These are phyloP conservation scores for Pseudonitzschia multistriata DNA, from an alignment of 108 stramenopile genomes.

Conservation along the genomic window DNA sequence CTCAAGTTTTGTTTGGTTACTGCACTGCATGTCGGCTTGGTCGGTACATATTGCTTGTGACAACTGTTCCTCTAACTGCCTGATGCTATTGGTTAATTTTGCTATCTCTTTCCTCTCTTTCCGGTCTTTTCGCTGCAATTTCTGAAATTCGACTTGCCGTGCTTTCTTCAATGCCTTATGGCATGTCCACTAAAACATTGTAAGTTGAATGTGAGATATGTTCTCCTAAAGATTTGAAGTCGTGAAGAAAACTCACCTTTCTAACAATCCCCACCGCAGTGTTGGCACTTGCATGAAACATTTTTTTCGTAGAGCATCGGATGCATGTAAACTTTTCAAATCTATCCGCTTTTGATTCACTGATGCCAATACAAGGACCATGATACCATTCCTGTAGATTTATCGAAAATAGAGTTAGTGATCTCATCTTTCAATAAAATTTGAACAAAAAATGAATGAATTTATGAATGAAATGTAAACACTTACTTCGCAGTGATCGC, in stretches of 20 bases:
- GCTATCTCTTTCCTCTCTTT: constrained; percentile 67
- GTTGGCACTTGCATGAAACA: constrained; percentile 47
- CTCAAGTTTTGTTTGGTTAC: not conserved
- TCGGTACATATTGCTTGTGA: not conserved
- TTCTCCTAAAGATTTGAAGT: not conserved
- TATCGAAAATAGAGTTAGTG: not conserved
- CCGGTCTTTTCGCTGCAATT: constrained; percentile 65
- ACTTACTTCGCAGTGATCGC: constrained; percentile 79
- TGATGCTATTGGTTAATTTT: constrained; percentile 33
- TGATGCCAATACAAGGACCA: constrained; percentile 83
- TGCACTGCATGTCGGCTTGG: not conserved
- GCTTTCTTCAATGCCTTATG: constrained; percentile 59
- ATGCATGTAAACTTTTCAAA: constrained; percentile 79
- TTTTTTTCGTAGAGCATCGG: constrained; percentile 57
- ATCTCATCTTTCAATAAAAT: not conserved
- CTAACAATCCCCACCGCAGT: constrained; percentile 46
- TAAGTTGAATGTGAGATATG: not conserved
- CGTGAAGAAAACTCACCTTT: constrained; percentile 25
- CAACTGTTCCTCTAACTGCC: constrained; percentile 11
- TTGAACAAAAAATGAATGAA: not conserved
- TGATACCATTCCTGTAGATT: constrained; percentile 84
- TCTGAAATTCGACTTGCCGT: constrained; percentile 58
- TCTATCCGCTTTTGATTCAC: constrained; percentile 67
- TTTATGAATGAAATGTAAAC: not conserved
- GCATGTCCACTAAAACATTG: constrained; percentile 50